Evolutionary conservation across 257 asterid genomes (phyloP), one percentile per base, ranked within the genome.

Genomic region (Fraxinus pennsylvanica): DNA sequence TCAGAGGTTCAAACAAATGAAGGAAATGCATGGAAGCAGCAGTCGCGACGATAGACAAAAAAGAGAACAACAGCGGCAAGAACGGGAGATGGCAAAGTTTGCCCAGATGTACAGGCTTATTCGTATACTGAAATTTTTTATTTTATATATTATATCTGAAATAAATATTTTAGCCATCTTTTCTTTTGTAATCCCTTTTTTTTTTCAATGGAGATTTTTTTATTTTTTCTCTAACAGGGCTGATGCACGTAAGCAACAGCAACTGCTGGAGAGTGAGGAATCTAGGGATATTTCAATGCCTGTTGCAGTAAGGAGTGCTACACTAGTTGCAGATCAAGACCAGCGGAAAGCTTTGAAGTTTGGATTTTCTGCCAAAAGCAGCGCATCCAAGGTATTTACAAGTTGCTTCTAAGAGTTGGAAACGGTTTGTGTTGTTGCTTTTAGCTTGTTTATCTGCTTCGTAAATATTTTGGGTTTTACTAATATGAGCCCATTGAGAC

Each of bases 21-120:
- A 88, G 86, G 98, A 92, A 72, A 96, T 93, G 99, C 99, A 96
- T 68, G 99, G 98, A 84, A 93, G 92, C 86, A 93, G 97, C 90
- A 81, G 96, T 69, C 96, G 97, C 27, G 98, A 96, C 38, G 97
- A 96, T 87, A 92, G 98, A 69, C 97, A 93, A 81, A 96, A 93
- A 90, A 86, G 99, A 83, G 98, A 93, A 79, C 96, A 90, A 72
- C 97, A 92, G 74, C 98, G 97, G 63, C 96, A 89, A 83, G 97
- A 93, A 76, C 91, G 77, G 90, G 98, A 93, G 87, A 89, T 96
- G 92, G 97, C 94, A 43, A 96, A 96, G 86, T 91, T 91, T 83
- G 86, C 85, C 74, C 98, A 92, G 81, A 96, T 91, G 98, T 96
- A 89, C 17, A 25, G 32, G 14, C 74, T 79, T 70, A 19, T 41